A percentile compares a stretch with the other conserved stretches of the same genome.
Evolutionary conservation across 805 yeast genomes (phyloP).

Genomic region (Wickerhamiella parazyma): DNA sequence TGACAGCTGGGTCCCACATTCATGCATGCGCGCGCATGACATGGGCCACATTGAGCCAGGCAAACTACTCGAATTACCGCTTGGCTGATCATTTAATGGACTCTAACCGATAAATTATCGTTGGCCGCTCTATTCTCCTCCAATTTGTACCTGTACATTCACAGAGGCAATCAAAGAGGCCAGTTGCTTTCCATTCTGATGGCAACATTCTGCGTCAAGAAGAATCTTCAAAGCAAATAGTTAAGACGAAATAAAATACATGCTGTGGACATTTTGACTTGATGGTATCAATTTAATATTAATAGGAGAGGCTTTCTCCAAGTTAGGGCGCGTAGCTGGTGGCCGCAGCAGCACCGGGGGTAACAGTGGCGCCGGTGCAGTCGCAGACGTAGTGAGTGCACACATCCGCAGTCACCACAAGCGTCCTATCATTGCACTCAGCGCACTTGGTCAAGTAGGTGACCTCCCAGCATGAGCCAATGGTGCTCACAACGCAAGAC

Average conservation of each 20-base stretch:
- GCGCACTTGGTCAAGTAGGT: not conserved
- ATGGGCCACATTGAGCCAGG: too few species aligned
- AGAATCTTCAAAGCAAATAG: not conserved
- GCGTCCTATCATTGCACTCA: not conserved
- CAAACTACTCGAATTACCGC: too few species aligned
- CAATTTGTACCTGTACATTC: too few species aligned
- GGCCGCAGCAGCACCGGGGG: not conserved
- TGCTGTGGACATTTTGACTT: not conserved
- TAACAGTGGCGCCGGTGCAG: not conserved
- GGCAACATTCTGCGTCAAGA: not conserved
- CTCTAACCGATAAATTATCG: too few species aligned
- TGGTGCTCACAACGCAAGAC: not conserved
- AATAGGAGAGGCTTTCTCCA: not conserved
- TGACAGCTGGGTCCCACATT: too few species aligned
- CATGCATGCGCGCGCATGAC: too few species aligned
- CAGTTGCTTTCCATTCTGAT: too few species aligned
- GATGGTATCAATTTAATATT: not conserved
- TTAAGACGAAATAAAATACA: not conserved
- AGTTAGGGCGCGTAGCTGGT: not conserved
- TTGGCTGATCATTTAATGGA: too few species aligned
- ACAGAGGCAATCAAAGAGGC: too few species aligned
- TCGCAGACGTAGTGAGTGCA: conserved; percentile 6
- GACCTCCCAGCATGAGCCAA: conserved; percentile 1
- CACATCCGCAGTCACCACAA: not conserved
- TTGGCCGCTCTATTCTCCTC: too few species aligned